Conservation (phyloP, 2,329 filamentous ascomycete species). For the Cadophora sp. region DNA sequence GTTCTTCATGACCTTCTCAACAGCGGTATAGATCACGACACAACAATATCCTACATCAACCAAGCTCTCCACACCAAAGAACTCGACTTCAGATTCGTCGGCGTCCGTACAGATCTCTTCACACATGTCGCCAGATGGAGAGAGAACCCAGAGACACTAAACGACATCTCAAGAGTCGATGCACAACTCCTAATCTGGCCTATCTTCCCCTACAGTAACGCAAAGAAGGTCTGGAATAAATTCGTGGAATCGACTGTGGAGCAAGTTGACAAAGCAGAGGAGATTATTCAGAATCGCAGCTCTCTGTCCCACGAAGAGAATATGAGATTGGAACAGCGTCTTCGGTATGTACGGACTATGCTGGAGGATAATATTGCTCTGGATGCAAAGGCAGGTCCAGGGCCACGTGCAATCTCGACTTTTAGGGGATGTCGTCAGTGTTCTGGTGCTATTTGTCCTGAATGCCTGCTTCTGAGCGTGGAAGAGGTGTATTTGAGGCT, state of each 20-base stretch:
- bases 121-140: not conserved
- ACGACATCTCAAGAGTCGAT: not conserved
- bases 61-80: constrained; percentile 1
- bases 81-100: not conserved
- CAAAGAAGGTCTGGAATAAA: not conserved
- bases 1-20: not conserved
- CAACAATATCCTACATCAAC: not conserved
- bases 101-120: not conserved
- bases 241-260: not conserved
- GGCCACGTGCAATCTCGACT: not conserved
- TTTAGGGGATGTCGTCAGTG: not conserved
- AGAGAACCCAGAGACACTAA: not conserved
- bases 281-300: not conserved
- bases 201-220: constrained; percentile 1
- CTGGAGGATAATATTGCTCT: constrained; percentile 1
- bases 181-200: not conserved
- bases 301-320: not conserved
- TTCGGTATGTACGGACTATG: not conserved
- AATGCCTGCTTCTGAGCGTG: not conserved
- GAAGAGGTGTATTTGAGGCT: not conserved
- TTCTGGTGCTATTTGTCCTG: constrained; percentile 1
- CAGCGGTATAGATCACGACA: not conserved
- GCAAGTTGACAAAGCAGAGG: not conserved
- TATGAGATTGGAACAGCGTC: constrained; percentile 2
- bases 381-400: not conserved